Evolutionary conservation across 495 filamentous ascomycete species (phyloP).

Genomic region (Penicillium longicatenatum): DNA sequence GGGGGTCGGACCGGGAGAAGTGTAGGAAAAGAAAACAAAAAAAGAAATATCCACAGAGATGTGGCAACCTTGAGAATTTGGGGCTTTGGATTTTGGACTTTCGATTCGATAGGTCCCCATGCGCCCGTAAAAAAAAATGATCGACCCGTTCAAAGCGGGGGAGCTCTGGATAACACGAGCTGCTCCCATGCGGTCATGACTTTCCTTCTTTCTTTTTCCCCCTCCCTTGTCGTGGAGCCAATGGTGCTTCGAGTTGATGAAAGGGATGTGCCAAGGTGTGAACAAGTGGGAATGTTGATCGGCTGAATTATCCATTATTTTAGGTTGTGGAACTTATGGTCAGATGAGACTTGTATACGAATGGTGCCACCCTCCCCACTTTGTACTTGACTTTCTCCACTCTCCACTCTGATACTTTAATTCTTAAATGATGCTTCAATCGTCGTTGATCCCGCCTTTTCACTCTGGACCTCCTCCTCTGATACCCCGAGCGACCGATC

Average conservation of each 20-base stretch:
- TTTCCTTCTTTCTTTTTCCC: not conserved
- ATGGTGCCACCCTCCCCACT: not conserved
- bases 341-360: not conserved
- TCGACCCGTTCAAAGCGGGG: constrained; percentile 29
- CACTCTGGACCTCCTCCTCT: constrained; percentile 12
- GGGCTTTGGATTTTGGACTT: not conserved
- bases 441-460: not conserved
- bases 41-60: not conserved
- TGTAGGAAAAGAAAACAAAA: not conserved
- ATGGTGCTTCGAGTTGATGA: constrained; percentile 10
- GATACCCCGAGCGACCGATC: constrained; percentile 41
- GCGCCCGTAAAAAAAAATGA: constrained; percentile 2
- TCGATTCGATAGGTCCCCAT: not conserved
- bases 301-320: constrained; percentile 13
- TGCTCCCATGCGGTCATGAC: not conserved
- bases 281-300: constrained; percentile 29
- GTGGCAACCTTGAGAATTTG: not conserved
- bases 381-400: not conserved
- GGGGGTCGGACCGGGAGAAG: not conserved
- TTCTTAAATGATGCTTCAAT: not conserved
- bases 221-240: constrained; percentile 16
- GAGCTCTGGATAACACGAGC: not conserved
- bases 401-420: not conserved
- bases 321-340: not conserved
- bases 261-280: constrained; percentile 23